Conservation (phyloP, 805 yeast genomes). For the Clavispora carvajalis region DNA sequence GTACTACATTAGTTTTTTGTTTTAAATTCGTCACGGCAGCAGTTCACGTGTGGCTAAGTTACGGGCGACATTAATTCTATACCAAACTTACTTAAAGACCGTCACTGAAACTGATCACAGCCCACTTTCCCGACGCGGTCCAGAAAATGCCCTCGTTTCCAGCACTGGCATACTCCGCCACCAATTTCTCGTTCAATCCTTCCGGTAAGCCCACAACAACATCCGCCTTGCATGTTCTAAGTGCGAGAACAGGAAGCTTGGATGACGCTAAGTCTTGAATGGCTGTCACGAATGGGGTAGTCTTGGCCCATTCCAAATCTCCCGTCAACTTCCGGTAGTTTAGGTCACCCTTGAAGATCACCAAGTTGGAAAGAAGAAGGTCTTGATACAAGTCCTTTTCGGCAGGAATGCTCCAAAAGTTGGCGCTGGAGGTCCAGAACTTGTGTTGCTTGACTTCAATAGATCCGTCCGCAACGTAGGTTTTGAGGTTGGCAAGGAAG, state of each 20-base stretch:
- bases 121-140: slow-evolving; percentile 91
- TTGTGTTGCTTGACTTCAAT: slow-evolving; percentile 43
- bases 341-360: slow-evolving; percentile 91
- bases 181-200: slow-evolving; percentile 69
- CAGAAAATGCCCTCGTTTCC: slow-evolving; percentile 74
- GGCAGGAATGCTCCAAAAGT: slow-evolving; percentile 70
- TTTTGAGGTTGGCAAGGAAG: slow-evolving; percentile 18
- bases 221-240: slow-evolving; percentile 95
- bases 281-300: slow-evolving; percentile 69
- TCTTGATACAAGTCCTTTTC: slow-evolving; percentile 60
- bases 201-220: slow-evolving; percentile 79
- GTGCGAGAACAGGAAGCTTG: slow-evolving; percentile 58
- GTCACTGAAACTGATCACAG: slow-evolving; percentile 52
- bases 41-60: too few relatives aligned
- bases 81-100: slow-evolving; percentile 4
- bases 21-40: too few relatives aligned
- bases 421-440: slow-evolving; percentile 82
- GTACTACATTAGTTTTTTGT: too few relatives aligned
- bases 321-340: slow-evolving; percentile 93
- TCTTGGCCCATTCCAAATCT: slow-evolving; percentile 81
- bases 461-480: slow-evolving; percentile 17
- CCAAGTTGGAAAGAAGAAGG: slow-evolving; percentile 58
- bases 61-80: too few relatives aligned
- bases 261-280: slow-evolving; percentile 62
- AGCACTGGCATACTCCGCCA: slow-evolving; percentile 49